Evolutionary conservation across 768 basidiomycete genomes (phyloP).

Genomic region (Tricholomella constricta): DNA sequence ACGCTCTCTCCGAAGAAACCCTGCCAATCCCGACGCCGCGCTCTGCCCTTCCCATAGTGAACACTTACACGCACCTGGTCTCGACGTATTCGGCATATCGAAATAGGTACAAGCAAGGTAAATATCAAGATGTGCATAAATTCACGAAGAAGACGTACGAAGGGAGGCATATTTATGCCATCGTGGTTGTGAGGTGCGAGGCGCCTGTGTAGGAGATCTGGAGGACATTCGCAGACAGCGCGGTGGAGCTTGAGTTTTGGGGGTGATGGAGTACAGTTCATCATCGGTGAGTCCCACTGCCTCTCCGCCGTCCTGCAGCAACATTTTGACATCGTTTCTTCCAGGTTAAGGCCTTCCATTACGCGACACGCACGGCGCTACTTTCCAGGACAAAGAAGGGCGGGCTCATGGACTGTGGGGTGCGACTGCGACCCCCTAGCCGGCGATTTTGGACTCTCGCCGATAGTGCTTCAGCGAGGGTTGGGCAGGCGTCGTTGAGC

Average conservation of each 20-base stretch:
- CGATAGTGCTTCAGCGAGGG: too few relatives aligned
- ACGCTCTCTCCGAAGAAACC: conserved; percentile 36
- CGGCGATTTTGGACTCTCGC: too few relatives aligned
- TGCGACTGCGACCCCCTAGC: too few relatives aligned
- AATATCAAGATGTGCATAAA: conserved; percentile 58
- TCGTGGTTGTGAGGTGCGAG: conserved; percentile 92
- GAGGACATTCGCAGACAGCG: conserved; percentile 76
- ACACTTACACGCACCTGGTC: conserved; percentile 86
- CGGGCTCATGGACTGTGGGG: too few relatives aligned
- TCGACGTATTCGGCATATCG: conserved; percentile 70
- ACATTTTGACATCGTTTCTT: background rate
- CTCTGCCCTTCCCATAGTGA: conserved; percentile 53
- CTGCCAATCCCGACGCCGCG: conserved; percentile 41
- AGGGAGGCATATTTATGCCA: conserved; percentile 56
- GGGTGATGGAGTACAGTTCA: conserved; percentile 77
- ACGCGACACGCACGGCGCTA: too few relatives aligned
- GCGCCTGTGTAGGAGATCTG: conserved; percentile 65
- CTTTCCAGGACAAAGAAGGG: too few relatives aligned
- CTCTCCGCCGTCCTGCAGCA: background rate
- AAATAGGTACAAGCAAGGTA: conserved; percentile 59
- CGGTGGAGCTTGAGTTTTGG: conserved; percentile 61
- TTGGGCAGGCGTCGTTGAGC: too few relatives aligned
- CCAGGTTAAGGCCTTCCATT: too few relatives aligned
- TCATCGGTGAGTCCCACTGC: conserved; percentile 58
- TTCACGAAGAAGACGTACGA: conserved; percentile 66